Evolutionary conservation across 495 filamentous ascomycete genomes (phyloP), one percentile per base, ranked within the genome.

Genomic region (Neurospora sp.): DNA sequence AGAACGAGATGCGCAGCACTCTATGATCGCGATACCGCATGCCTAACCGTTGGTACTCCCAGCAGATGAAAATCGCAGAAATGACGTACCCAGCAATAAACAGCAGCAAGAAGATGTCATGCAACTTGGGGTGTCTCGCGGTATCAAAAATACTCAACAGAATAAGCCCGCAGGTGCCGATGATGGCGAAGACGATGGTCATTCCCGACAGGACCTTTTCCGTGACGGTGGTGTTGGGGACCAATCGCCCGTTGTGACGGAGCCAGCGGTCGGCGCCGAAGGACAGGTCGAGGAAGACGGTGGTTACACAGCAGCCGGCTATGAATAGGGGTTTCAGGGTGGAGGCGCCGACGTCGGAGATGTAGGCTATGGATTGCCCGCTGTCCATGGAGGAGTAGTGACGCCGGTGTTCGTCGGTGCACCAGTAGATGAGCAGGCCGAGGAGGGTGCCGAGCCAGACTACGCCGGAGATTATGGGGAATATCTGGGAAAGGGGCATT

Each of bases 71-170:
- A 71, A 97, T 88, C 46, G 94, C 94, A 20, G 89, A 92, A 39
- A 97, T 77, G 37, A 97, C 82, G 78, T 95, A 92, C n/a, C 90
- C 93, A 71, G 80, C 91, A 83, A 98, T 92, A 81, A 98, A 98
- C 48, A 98, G 80, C 2, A 89, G 81, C 70, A 98, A 83, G 81
- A 97, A 97, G 9, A 90, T 83, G 76, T 92, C 85, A 80, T 99
- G 96, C 48, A 92, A 76, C 12, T 77, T 76, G 0, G 85, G 86
- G 78, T 98, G 87, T 39, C 83, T 82, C 1, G 84, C 74, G 0
- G 93, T 96, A 81, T 99, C 94, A 80, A 97, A 98, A 72, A 95
- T 88, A 41, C 90, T 90, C 12, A 99, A 85, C 4, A 94, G 84
- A 41, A 98, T 94, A 39, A 99, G 79, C 14, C 94, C 94, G 5